A percentile compares a stretch with the other conserved stretches of the same genome.
Evolutionary conservation across 108 stramenopile genomes (phyloP).

Genomic region (Nannochloropsis granulata): DNA sequence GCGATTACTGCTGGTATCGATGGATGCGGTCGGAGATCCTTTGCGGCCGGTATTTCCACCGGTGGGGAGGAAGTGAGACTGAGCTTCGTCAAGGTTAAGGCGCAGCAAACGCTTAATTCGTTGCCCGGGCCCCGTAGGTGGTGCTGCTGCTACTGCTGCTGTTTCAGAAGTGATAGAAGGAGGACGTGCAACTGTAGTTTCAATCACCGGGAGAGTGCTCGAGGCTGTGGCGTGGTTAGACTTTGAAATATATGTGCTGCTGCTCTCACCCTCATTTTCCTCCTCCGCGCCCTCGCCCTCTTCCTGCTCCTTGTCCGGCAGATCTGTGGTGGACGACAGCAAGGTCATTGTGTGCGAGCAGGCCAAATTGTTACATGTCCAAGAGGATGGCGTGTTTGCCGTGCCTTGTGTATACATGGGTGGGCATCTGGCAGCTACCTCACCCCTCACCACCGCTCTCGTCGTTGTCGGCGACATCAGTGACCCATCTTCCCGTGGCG

Average conservation of each 20-base stretch:
- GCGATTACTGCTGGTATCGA: too few species aligned
- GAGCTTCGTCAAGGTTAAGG: background rate
- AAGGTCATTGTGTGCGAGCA: background rate
- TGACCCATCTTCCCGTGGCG: background rate
- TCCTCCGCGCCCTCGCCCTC: too few species aligned
- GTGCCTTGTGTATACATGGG: background rate
- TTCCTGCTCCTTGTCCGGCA: background rate
- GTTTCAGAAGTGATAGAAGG: too few species aligned
- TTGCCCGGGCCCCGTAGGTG: background rate
- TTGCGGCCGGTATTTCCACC: too few species aligned
- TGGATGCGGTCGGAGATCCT: too few species aligned
- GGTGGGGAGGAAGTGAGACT: too few species aligned
- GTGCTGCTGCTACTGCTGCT: background rate
- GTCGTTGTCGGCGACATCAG: background rate
- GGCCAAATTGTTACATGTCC: background rate
- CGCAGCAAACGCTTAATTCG: background rate
- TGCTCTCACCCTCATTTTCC: too few species aligned
- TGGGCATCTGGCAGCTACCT: background rate
- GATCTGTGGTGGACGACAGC: background rate
- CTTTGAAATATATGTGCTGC: too few species aligned
- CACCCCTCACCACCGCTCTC: background rate
- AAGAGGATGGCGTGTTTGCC: background rate
- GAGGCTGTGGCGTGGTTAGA: too few species aligned
- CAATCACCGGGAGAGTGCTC: too few species aligned
- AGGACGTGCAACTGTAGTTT: too few species aligned